Base-by-base conservation (phyloP, 352 stramenopile species). In the Globisporangium viniferum region DNA sequence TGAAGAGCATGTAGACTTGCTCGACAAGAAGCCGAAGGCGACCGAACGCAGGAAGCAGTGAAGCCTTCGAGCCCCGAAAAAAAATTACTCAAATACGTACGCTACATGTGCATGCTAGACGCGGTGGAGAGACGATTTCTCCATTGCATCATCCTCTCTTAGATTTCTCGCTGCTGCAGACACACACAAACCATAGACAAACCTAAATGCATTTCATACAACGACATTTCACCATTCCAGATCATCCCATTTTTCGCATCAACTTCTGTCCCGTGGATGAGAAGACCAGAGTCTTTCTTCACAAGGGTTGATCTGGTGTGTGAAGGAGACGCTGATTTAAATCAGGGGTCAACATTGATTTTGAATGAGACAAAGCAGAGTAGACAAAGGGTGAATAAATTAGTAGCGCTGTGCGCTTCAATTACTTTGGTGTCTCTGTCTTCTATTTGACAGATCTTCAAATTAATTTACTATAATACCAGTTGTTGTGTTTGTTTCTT, bases 1-100 rank as follows among this genome's bases (percentile, higher is more conserved):
- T 97, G 65, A 95, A 95, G 72, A 81, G 75, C 53, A 71, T 82
- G 59, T 92, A 88, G 72, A 57, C 29, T 44, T n/a, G 31, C 31
- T 41, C 9, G 55, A 49, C 15, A 49, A 49, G 41, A n/a, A 22
- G 41, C 5, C 15, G 15, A 41, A 59, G 53, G n/a, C 18, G 35
- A 35, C 4, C 29, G 18, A 61, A 31, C 31, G 55, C 31, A n/a
- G 18, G 2, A 9, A 48, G 31, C 29, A 46, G 27, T 10, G 55
- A 60, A 44, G 55, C 31, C 55, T 31, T 41, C 55, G n/a, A 31
- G 55, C 55, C 3, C 31, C n/a, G 9, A 46, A 1, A 31, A 31
- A 27, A 41, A 36, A 27, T 15, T 15, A 48, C 29, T 27, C 6
- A 3, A 24, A 18, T 7, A 49, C 48, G 7, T 29, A 15, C 48